phyloP scores from a whole-genome alignment of 176 grass and related monocot genomes.

The maize (Zea mays) region DNA sequence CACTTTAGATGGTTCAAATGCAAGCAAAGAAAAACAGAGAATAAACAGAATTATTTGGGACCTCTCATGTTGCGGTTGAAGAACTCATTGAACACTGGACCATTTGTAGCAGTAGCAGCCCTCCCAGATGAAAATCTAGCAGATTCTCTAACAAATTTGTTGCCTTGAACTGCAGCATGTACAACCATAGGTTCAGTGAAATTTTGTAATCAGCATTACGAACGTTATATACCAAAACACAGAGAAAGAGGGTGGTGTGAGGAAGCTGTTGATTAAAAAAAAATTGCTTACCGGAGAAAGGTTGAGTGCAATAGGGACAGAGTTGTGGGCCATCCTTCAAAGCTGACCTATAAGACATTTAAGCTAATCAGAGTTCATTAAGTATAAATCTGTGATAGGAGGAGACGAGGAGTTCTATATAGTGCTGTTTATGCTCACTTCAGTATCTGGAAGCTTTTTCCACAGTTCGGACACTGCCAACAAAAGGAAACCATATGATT shows the following conservation, averaged over 20 bases:
- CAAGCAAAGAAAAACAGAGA: background rate
- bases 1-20: background rate
- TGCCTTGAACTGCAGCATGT: conserved; percentile 50
- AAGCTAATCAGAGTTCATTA: conserved; percentile 23
- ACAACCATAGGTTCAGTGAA: background rate
- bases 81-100: conserved; percentile 44
- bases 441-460: conserved; percentile 78
- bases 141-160: conserved; percentile 66
- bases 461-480: conserved; percentile 87
- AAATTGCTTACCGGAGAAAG: conserved; percentile 72
- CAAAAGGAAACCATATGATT: conserved; percentile 38
- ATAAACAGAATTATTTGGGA: background rate
- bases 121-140: conserved; percentile 63
- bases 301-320: conserved; percentile 86
- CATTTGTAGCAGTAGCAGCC: conserved; percentile 25
- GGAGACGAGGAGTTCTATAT: background rate
- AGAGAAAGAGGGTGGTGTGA: background rate
- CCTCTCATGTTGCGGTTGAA: conserved; percentile 48
- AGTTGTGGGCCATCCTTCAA: conserved; percentile 81
- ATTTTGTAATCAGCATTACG: background rate
- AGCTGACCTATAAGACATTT: conserved; percentile 63
- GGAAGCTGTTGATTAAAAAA: background rate
- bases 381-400: conserved; percentile 12
- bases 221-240: conserved; percentile 4
- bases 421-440: conserved; percentile 55